Conservation (phyloP, 2,329 filamentous ascomycete species). For the Bipolaris oryzae region DNA sequence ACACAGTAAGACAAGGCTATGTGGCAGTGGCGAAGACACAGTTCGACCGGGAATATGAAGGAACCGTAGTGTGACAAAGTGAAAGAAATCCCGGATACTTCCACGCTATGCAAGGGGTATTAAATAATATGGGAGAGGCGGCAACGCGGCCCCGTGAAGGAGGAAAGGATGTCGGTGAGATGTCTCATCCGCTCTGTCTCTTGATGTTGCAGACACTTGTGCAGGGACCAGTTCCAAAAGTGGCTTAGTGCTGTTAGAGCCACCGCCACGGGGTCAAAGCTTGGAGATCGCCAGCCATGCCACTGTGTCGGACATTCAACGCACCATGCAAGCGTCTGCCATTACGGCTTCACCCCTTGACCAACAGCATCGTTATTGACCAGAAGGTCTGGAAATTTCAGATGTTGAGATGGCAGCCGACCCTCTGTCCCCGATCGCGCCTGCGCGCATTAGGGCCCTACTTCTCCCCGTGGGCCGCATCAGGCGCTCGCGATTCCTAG, state of each 20-base stretch:
- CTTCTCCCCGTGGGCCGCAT: slow-evolving; percentile 87
- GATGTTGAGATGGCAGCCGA: slow-evolving; percentile 80
- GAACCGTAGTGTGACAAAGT: slow-evolving; percentile 19
- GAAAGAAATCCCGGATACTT: slow-evolving; percentile 28
- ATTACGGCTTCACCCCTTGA: slow-evolving; percentile 14
- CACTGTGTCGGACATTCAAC: slow-evolving; percentile 30
- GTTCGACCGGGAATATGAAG: slow-evolving; percentile 26
- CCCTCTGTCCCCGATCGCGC: slow-evolving; percentile 81
- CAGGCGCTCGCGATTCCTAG: slow-evolving; percentile 77
- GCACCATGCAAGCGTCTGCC: slow-evolving; percentile 28
- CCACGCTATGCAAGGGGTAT: slow-evolving; percentile 38
- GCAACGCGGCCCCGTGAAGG: slow-evolving; percentile 5
- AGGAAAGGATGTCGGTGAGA: slow-evolving; percentile 12
- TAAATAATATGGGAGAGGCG: slow-evolving; percentile 13
- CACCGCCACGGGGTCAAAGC: slow-evolving; percentile 33
- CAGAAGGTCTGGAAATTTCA: slow-evolving; percentile 31
- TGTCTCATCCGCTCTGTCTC: slow-evolving; percentile 11
- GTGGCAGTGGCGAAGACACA: slow-evolving; percentile 42
- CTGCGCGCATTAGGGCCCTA: slow-evolving; percentile 86
- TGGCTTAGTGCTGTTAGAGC: slow-evolving; percentile 17
- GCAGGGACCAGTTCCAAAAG: slow-evolving; percentile 16
- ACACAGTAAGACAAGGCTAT: slow-evolving; percentile 11
- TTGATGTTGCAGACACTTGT: slow-evolving; percentile 12
- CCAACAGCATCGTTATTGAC: slow-evolving; percentile 21
- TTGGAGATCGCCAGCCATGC: slow-evolving; percentile 24